Evolutionary conservation across 2,329 filamentous ascomycete species (phyloP), one percentile per base, ranked within the genome.

Genomic region (Monilinia vaccinii-corymbosi): DNA sequence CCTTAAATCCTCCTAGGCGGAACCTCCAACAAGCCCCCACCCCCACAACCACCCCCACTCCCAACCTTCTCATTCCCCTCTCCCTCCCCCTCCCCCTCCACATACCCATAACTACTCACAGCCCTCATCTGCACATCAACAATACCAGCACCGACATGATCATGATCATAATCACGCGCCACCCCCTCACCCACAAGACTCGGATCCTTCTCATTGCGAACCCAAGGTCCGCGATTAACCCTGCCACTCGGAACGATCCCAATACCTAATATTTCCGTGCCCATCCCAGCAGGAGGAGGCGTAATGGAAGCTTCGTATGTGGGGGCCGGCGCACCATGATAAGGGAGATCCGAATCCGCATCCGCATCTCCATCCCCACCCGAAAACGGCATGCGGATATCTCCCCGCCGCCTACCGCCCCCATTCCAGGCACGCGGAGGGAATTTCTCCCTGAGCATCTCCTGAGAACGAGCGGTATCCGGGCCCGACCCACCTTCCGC

Each of bases 401-500:
- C n/a, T n/a, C n/a, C n/a, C n/a, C n/a, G n/a, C n/a, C n/a, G n/a
- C n/a, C n/a, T n/a, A n/a, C n/a, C n/a, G n/a, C n/a, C n/a, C n/a
- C n/a, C n/a, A n/a, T n/a, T n/a, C n/a, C n/a, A n/a, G n/a, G 25
- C 40, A 21, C n/a, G 18, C 10, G 11, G 7, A 31, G 36, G 18
- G 10, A 21, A 32, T 11, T 53, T 53, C 18, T 53, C 51, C 18
- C 6, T 13, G 14, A n/a, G 8, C 11, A 53, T 53, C 18, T 42
- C 36, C 2, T 28, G 3, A 28, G 3, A 3, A 28, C 25, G 25
- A 3, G 25, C 23, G 14, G 36, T 5, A 10, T 3, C 10, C 3
- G 36, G 50, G 21, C 61, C 57, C 6, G 68, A 71, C 23, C 84
- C 84, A 36, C 84, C 83, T 68, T 88, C 85, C 11, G 76, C 82